These are phyloP conservation scores for Ophiocordyceps sinensis DNA, from an alignment of 2,329 filamentous ascomycete species.

Conservation along the genomic window DNA sequence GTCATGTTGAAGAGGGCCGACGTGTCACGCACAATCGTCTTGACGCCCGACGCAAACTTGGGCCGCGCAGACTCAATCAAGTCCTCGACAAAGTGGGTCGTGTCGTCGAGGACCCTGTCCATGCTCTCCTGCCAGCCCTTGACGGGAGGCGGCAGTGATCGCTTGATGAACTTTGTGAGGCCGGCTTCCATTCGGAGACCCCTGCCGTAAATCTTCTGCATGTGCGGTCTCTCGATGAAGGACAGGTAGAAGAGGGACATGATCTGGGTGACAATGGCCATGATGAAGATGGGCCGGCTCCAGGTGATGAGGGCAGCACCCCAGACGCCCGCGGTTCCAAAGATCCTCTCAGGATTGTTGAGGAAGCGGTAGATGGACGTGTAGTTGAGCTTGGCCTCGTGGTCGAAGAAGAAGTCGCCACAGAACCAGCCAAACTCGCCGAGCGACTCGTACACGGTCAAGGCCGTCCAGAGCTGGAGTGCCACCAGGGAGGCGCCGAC, in stretches of 20 bases:
- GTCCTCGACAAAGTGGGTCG: conserved; percentile 80
- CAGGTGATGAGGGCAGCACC: conserved; percentile 87
- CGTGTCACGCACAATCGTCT: conserved; percentile 76
- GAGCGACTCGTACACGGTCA: conserved; percentile 87
- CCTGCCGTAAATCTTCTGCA: conserved; percentile 92
- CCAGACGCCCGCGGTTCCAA: conserved; percentile 92
- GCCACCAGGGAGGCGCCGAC: conserved; percentile 67
- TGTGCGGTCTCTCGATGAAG: conserved; percentile 88
- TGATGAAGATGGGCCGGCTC: conserved; percentile 71
- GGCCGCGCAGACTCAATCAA: conserved; percentile 75
- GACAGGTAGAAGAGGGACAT: conserved; percentile 80
- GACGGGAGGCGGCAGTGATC: conserved; percentile 70
- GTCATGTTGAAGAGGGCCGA: conserved; percentile 80
- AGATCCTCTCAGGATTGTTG: conserved; percentile 91
- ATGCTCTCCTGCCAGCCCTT: conserved; percentile 74
- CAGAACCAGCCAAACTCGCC: conserved; percentile 99
- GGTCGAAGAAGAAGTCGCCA: conserved; percentile 95
- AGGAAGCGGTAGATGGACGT: conserved; percentile 95
- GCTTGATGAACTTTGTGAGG: conserved; percentile 79
- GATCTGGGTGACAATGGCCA: conserved; percentile 75
- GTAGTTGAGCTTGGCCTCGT: conserved; percentile 78
- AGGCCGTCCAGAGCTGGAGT: conserved; percentile 82
- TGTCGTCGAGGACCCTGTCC: conserved; percentile 75
- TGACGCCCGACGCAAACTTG: conserved; percentile 74
- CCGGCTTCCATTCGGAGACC: conserved; percentile 77